Evolutionary conservation across 306 rosid genomes (phyloP).

Genomic region (Aeschynomene evenia): DNA sequence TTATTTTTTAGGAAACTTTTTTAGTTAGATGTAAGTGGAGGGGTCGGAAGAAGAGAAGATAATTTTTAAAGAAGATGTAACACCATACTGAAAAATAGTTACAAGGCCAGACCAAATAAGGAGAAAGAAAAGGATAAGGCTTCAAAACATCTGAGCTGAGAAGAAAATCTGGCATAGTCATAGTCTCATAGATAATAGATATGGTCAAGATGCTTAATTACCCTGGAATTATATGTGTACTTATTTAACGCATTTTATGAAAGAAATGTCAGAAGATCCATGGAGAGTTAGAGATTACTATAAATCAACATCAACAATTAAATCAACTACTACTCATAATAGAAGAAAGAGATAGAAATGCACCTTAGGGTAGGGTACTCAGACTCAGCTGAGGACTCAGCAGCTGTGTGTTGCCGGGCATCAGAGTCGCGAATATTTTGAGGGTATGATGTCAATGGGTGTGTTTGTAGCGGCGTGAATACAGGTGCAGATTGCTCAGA

Average conservation of each 20-base stretch:
- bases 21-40: too few species aligned
- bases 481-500: constrained; percentile 79
- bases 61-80: constrained; percentile 1
- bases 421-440: constrained; percentile 60
- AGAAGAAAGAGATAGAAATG: constrained; percentile 29
- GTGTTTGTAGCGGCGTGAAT: constrained; percentile 90
- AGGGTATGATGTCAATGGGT: constrained; percentile 79
- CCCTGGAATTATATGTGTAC: neutral
- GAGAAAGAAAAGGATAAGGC: neutral
- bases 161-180: constrained; percentile 22
- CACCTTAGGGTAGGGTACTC: constrained; percentile 93
- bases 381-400: constrained; percentile 73
- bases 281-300: constrained; percentile 2
- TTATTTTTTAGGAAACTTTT: too few species aligned
- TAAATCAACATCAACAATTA: constrained; percentile 11
- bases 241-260: constrained; percentile 17
- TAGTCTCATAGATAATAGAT: neutral
- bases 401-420: constrained; percentile 53
- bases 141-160: constrained; percentile 14
- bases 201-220: constrained; percentile 11
- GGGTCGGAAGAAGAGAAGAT: too few species aligned
- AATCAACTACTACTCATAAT: constrained; percentile 22
- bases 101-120: constrained; percentile 3
- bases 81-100: constrained; percentile 15
- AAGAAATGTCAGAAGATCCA: constrained; percentile 12